Evolutionary conservation across 495 filamentous ascomycete species (phyloP).

Genomic region (Podospora fimiseda): DNA sequence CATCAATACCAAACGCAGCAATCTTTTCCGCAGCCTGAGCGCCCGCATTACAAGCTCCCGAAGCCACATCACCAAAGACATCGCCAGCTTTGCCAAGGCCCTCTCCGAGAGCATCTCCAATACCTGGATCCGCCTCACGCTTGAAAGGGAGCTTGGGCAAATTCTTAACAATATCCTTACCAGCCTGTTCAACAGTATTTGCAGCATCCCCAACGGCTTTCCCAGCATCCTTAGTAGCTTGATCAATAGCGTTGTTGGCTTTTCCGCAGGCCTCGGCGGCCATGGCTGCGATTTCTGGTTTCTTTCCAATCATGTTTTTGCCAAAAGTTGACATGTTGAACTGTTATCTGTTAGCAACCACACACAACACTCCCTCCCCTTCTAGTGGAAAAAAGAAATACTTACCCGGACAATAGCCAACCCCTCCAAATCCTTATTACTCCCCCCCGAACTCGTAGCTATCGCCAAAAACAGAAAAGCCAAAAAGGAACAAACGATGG

Average conservation of each 20-base stretch:
- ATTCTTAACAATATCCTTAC: constrained; percentile 24
- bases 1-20: constrained; percentile 12
- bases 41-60: constrained; percentile 24
- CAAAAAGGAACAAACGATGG: constrained; percentile 39
- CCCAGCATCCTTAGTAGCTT: neutral
- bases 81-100: constrained; percentile 20
- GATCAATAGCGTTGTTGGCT: neutral
- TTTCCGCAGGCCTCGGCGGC: constrained; percentile 7
- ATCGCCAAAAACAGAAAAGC: constrained; percentile 61
- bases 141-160: neutral
- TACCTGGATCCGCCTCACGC: neutral
- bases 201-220: constrained; percentile 5
- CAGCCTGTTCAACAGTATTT: constrained; percentile 14
- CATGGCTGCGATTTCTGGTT: neutral
- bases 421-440: constrained; percentile 51
- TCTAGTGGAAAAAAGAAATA: constrained; percentile 4
- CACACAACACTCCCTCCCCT: neutral
- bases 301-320: constrained; percentile 39
- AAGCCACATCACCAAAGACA: constrained; percentile 16
- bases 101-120: neutral
- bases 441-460: constrained; percentile 68
- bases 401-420: constrained; percentile 61
- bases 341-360: constrained; percentile 26
- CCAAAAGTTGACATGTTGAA: constrained; percentile 60
- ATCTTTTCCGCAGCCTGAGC: constrained; percentile 26